Evolutionary conservation across 2,329 filamentous ascomycete genomes (phyloP).

Genomic region (Claviceps lovelessii): DNA sequence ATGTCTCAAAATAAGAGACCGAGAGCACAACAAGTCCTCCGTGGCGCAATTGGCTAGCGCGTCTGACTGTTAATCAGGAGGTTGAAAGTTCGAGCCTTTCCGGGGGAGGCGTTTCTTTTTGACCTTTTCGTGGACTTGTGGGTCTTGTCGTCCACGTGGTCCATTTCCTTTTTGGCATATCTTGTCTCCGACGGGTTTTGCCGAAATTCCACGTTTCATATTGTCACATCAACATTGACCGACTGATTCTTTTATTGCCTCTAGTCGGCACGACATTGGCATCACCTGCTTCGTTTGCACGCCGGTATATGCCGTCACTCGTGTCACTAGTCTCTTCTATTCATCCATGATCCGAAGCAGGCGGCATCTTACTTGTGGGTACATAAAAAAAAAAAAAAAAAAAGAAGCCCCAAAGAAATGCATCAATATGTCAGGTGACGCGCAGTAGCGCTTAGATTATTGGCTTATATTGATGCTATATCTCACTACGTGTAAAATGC

Average conservation of each 20-base stretch:
- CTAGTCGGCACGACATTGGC: not conserved
- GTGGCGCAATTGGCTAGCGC: conserved; percentile 44
- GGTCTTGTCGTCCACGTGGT: not conserved
- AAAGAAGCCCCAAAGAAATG: not conserved
- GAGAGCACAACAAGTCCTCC: conserved; percentile 6
- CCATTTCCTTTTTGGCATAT: not conserved
- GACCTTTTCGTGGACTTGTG: too few species aligned
- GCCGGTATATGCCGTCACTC: not conserved
- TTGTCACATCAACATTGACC: not conserved
- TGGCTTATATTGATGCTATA: too few species aligned
- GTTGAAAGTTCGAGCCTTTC: conserved; percentile 4
- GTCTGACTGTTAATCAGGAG: conserved; percentile 40
- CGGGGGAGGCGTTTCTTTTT: not conserved
- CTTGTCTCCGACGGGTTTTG: not conserved
- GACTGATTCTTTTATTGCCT: not conserved
- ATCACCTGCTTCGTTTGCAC: not conserved
- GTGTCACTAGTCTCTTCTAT: not conserved
- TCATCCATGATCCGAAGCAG: not conserved
- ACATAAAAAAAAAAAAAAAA: not conserved
- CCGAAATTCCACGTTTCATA: not conserved
- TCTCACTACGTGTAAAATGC: too few species aligned
- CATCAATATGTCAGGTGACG: too few species aligned
- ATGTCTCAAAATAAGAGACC: fast-evolving
- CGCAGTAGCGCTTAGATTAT: too few species aligned
- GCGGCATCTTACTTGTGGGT: too few species aligned